Conservation (phyloP, 371 early-diverging fungal genomes). For the Funneliformis caledonium region DNA sequence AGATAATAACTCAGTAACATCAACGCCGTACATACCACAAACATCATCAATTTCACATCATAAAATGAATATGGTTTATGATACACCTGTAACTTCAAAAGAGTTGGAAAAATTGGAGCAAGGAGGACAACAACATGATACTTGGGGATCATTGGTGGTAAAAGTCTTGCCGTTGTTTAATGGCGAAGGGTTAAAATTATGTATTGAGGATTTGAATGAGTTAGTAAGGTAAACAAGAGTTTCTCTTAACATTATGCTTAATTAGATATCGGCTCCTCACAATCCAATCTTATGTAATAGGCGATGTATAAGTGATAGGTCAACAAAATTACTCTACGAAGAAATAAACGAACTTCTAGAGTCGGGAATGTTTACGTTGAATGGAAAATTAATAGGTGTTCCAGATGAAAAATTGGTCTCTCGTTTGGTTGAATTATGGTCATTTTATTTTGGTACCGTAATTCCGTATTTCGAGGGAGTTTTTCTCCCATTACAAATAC, state of each 20-base stretch:
- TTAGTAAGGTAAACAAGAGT: constrained; percentile 61
- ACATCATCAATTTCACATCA: background rate
- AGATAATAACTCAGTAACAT: no score
- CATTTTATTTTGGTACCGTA: constrained; percentile 82
- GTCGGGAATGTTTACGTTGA: constrained; percentile 76
- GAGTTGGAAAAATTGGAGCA: constrained; percentile 1
- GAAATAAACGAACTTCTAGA: constrained; percentile 66
- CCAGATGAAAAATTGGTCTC: constrained; percentile 74
- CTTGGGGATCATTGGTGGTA: constrained; percentile 76
- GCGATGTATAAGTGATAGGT: constrained; percentile 63
- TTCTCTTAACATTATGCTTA: background rate
- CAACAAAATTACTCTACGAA: constrained; percentile 52
- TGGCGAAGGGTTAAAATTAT: constrained; percentile 81
- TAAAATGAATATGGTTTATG: background rate
- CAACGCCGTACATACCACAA: background rate
- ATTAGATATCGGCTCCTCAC: no score
- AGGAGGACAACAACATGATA: constrained; percentile 54
- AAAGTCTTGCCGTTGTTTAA: constrained; percentile 85
- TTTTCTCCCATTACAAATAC: constrained; percentile 74
- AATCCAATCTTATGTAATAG: constrained; percentile 43
- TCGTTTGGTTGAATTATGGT: constrained; percentile 84
- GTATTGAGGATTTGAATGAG: constrained; percentile 85
- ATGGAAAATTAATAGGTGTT: constrained; percentile 72
- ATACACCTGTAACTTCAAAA: background rate
- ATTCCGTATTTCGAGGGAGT: constrained; percentile 87